Evolutionary conservation across 768 basidiomycete genomes (phyloP), one percentile per base, ranked within the genome.

Genomic region (Podaxis sp.): DNA sequence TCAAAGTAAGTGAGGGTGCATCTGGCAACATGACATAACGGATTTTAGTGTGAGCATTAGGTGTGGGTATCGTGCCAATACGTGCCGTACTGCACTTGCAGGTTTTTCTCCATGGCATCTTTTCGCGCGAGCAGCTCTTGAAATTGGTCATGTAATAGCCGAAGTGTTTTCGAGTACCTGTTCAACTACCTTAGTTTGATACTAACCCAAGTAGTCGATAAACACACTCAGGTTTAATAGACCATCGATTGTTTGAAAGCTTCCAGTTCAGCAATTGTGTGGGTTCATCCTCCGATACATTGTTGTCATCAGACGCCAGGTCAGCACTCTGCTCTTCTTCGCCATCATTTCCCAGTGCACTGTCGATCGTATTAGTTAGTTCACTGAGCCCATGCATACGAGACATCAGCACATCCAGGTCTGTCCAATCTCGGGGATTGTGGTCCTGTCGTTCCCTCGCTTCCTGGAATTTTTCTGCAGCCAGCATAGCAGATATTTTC

Each of bases 1-100:
- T 86, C 51, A 95, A 78, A 12, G 90, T 87, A 64, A 94, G 69
- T 12, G 92, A 92, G 24, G 89, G 85, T 1, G 87, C 83, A 73
- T 77, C 92, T 94, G 56, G 9, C 52, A 49, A 24, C 2, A 13
- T 33, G 52, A 63, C 8, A 33, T 33, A 33, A 33, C 33, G 33
- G 33, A 33, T 33, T 57, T 30, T 61, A 38, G 63, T 46, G 39
- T 46, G 39, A 30, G 44, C 19, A 33, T 36, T 60, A 51, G 33
- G 38, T 30, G 17, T n/a, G 40, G 52, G 24, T 52, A 39, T 28
- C 5, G 44, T 30, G 59, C 11, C 44, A 67, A 33, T 44, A 63
- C 78, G 65, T 55, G 90, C 92, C 76, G 67, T 86, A 88, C 66
- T 73, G 74, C 3, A 68, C 66, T 66, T 85, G 89, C 22, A 93